Conservation (phyloP, 768 basidiomycete species). For the Boletus tylopilopsis region DNA sequence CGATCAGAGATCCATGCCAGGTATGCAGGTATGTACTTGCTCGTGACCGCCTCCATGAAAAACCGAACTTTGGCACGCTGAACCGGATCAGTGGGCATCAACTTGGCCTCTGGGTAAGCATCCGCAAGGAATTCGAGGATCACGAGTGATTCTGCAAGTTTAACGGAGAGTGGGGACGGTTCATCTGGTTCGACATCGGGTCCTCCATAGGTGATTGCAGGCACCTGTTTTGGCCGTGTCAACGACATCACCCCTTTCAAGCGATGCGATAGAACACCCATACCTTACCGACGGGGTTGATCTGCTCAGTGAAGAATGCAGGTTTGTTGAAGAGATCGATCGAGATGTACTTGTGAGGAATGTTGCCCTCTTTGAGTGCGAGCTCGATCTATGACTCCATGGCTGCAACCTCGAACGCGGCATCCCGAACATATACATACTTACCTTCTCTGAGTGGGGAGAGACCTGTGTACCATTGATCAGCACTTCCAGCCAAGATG, state of each 20-base stretch:
- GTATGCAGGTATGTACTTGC: constrained; percentile 39
- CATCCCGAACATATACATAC: not conserved
- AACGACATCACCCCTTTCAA: not conserved
- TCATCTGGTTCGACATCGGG: constrained; percentile 47
- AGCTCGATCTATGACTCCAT: constrained; percentile 44
- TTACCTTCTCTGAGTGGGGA: not conserved
- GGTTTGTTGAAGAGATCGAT: constrained; percentile 62
- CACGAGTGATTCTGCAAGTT: constrained; percentile 60
- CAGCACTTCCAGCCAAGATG: not conserved
- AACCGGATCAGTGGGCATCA: constrained; percentile 53
- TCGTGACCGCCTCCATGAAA: constrained; percentile 52
- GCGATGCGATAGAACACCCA: not conserved
- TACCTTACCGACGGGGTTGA: constrained; percentile 64
- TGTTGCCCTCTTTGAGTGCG: constrained; percentile 51
- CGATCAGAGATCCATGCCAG: constrained; percentile 34
- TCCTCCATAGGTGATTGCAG: constrained; percentile 57
- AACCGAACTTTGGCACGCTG: constrained; percentile 53
- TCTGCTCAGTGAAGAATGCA: constrained; percentile 56
- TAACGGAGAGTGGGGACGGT: constrained; percentile 54
- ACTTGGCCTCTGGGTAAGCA: constrained; percentile 39
- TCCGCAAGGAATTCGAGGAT: constrained; percentile 65
- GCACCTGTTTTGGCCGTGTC: constrained; percentile 29
- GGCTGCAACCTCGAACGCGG: not conserved
- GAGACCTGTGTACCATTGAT: not conserved
- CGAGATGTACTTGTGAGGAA: constrained; percentile 45